These are phyloP conservation scores for Ophiocordyceps unilateralis DNA, from an alignment of 2,329 filamentous ascomycete genomes.

Conservation along the genomic window DNA sequence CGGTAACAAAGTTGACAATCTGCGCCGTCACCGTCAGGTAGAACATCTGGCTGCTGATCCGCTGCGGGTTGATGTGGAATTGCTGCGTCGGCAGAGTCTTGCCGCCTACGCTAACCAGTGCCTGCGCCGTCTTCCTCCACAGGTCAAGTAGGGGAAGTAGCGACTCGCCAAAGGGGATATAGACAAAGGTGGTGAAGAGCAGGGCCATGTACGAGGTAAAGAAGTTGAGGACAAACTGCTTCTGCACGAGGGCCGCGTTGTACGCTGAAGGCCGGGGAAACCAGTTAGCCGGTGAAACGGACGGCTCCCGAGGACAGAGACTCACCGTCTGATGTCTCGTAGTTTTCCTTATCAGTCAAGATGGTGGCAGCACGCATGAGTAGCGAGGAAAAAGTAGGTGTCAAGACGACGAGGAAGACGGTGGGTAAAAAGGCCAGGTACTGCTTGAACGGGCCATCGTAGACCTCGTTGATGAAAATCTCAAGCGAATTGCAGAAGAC, in stretches of 20 bases:
- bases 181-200: conserved; percentile 86
- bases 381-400: conserved; percentile 61
- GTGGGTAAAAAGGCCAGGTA: conserved; percentile 79
- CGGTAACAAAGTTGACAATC: conserved; percentile 70
- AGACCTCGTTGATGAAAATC: conserved; percentile 89
- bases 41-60: conserved; percentile 80
- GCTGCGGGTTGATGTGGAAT: conserved; percentile 69
- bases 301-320: too few species aligned
- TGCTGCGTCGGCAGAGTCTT: conserved; percentile 46
- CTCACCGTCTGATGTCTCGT: conserved; percentile 61
- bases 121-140: conserved; percentile 57
- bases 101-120: conserved; percentile 52
- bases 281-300: too few species aligned
- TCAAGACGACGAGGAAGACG: conserved; percentile 62
- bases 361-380: conserved; percentile 61
- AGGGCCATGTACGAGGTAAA: conserved; percentile 88
- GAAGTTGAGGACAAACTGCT: conserved; percentile 92
- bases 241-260: conserved; percentile 69
- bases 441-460: conserved; percentile 72
- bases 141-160: conserved; percentile 77
- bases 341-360: conserved; percentile 77
- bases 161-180: conserved; percentile 74
- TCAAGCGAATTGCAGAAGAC: conserved; percentile 80
- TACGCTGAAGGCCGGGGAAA: conserved; percentile 33
- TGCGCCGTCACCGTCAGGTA: conserved; percentile 94